These are phyloP conservation scores for Lactarius hengduanensis DNA, from an alignment of 768 basidiomycete genomes.

Conservation along the genomic window DNA sequence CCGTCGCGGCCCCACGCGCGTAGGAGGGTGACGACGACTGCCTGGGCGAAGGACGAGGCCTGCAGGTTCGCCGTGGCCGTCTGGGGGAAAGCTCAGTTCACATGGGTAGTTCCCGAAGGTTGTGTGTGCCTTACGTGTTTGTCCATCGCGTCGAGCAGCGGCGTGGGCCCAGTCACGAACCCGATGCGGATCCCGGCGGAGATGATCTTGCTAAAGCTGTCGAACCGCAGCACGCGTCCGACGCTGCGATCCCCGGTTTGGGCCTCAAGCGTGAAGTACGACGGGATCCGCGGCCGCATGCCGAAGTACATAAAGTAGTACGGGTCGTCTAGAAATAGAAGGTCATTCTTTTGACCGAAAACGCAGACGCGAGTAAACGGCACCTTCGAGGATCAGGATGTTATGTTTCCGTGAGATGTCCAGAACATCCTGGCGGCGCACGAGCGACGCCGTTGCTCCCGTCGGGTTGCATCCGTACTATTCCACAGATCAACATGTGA, in stretches of 20 bases:
- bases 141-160: slow-evolving; percentile 68
- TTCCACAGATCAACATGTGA: not conserved
- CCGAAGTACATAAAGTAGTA: slow-evolving; percentile 81
- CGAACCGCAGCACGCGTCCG: slow-evolving; percentile 84
- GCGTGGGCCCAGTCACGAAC: slow-evolving; percentile 72
- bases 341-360: not conserved
- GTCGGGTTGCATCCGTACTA: slow-evolving; percentile 88
- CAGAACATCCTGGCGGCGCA: slow-evolving; percentile 70
- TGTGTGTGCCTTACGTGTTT: slow-evolving; percentile 49
- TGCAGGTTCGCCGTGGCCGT: slow-evolving; percentile 69
- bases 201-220: slow-evolving; percentile 84
- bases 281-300: slow-evolving; percentile 56
- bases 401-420: slow-evolving; percentile 68
- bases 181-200: slow-evolving; percentile 79
- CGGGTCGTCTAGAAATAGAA: slow-evolving; percentile 60
- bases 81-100: slow-evolving; percentile 36
- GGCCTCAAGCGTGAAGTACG: slow-evolving; percentile 80
- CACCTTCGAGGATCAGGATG: slow-evolving; percentile 85
- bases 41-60: slow-evolving; percentile 61
- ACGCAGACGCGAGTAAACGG: slow-evolving; percentile 15
- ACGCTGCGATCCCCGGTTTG: slow-evolving; percentile 50
- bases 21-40: slow-evolving; percentile 56
- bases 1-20: slow-evolving; percentile 74
- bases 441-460: slow-evolving; percentile 70
- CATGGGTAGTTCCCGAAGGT: not conserved